Evolutionary conservation across 2,329 filamentous ascomycete genomes (phyloP), one percentile per base, ranked within the genome.

Genomic region (Chrysosporium keratinophilum): DNA sequence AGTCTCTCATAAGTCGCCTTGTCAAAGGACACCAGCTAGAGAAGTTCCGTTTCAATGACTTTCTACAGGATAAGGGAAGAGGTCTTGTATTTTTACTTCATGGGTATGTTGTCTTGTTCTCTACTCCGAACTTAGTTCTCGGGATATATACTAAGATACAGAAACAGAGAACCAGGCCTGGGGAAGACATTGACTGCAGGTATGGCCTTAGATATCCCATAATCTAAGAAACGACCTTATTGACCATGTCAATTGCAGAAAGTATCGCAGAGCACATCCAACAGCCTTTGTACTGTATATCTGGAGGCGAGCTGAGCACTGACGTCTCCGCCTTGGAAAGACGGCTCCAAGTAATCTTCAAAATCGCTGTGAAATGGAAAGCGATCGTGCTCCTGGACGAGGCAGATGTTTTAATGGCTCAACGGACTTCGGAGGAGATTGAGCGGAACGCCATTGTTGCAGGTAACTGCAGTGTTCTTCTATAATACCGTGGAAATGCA

Each of bases 51-150:
- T 76, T 77, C 57, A 74, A 77, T 59, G 75, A 78, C 57, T 65
- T 78, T 15, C 73, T 79, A 23, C 67, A 72, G 28, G 76, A 75
- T 31, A 79, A 79, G 59, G 77, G 77, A 11, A 68, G 69, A 14
- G 76, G 77, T 9, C 71, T 78, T 51, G 76, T 78, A 52, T 66
- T 78, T 20, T 23, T 52, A 11, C 41, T 43, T 7, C 12, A 33
- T 14, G 50, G 50, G 5, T n/a, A n/a, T n/a, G n/a, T n/a, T n/a
- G n/a, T n/a, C n/a, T n/a, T n/a, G n/a, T n/a, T n/a, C n/a, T n/a
- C n/a, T n/a, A n/a, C n/a, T n/a, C n/a, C n/a, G n/a, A n/a, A n/a
- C n/a, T n/a, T n/a, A n/a, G n/a, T n/a, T n/a, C n/a, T n/a, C n/a
- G n/a, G n/a, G n/a, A n/a, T n/a, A n/a, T n/a, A n/a, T n/a, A n/a